Evolutionary conservation across 257 asterid species (phyloP).

Genomic region (Apocynum venetum): DNA sequence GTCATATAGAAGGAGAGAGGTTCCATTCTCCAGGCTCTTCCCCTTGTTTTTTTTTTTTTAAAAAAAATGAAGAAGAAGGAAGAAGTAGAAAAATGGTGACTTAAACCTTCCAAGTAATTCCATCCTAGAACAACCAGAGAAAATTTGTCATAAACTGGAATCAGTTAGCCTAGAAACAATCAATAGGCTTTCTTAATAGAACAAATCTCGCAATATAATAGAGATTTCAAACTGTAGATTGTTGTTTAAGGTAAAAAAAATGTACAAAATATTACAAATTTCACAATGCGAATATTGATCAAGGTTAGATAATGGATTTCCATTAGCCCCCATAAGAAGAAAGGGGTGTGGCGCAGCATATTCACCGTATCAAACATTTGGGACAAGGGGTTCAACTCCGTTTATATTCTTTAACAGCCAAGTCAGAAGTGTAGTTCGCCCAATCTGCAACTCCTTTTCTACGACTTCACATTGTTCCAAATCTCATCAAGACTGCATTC

Average conservation of each 20-base stretch:
- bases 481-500: neutral
- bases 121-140: no score
- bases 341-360: neutral
- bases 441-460: constrained; percentile 2
- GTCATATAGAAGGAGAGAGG: no score
- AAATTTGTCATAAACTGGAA: no score
- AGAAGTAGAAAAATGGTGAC: no score
- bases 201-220: constrained; percentile 3
- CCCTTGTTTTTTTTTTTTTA: no score
- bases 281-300: constrained; percentile 14
- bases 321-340: constrained; percentile 3
- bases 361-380: neutral
- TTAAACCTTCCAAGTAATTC: no score
- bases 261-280: constrained; percentile 21
- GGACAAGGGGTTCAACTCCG: neutral
- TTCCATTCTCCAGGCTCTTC: no score
- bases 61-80: no score
- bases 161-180: neutral
- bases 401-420: neutral
- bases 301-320: constrained; percentile 5
- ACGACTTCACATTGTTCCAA: neutral
- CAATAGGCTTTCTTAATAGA: neutral
- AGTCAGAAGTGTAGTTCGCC: neutral
- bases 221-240: neutral
- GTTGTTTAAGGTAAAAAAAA: constrained; percentile 2